Conservation (phyloP, 1,284 basidiomycete species). For the Bondarzewia mesenterica region DNA sequence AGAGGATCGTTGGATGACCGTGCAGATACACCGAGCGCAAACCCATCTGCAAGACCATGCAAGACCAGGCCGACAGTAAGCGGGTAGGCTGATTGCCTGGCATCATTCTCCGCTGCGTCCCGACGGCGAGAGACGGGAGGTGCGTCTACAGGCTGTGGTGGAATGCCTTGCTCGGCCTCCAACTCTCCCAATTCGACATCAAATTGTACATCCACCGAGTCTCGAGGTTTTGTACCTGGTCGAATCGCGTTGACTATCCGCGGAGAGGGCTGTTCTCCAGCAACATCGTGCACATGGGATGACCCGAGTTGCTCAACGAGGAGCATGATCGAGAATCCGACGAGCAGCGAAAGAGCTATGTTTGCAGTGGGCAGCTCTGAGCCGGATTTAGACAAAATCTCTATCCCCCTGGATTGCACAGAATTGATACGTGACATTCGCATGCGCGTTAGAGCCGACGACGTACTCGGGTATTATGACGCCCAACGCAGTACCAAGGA, state of each 20-base stretch:
- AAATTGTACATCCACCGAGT: conserved; percentile 35
- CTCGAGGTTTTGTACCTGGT: background rate
- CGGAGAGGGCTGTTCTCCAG: conserved; percentile 12
- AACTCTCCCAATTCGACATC: conserved; percentile 51
- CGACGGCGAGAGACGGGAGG: background rate
- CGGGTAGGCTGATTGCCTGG: conserved; percentile 40
- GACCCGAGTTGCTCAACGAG: conserved; percentile 58
- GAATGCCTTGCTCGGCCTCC: conserved; percentile 27
- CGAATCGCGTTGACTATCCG: too few species aligned
- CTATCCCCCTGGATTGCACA: conserved; percentile 44
- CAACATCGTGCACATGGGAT: conserved; percentile 33
- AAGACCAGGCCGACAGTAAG: conserved; percentile 80
- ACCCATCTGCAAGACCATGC: conserved; percentile 85
- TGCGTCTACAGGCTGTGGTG: background rate
- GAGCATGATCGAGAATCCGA: conserved; percentile 84
- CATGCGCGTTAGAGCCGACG: background rate
- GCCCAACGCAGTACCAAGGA: conserved; percentile 83
- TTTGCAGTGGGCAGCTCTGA: conserved; percentile 39
- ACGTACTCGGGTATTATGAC: conserved; percentile 89
- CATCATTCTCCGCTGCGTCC: conserved; percentile 7
- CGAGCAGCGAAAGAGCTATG: conserved; percentile 68
- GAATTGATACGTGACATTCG: background rate
- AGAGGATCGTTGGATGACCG: conserved; percentile 23
- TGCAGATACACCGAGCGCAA: conserved; percentile 78
- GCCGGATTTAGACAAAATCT: conserved; percentile 36